Evolutionary conservation across 1,139 yeast species (phyloP).

Genomic region (Nakaseomyces bracarensis): DNA sequence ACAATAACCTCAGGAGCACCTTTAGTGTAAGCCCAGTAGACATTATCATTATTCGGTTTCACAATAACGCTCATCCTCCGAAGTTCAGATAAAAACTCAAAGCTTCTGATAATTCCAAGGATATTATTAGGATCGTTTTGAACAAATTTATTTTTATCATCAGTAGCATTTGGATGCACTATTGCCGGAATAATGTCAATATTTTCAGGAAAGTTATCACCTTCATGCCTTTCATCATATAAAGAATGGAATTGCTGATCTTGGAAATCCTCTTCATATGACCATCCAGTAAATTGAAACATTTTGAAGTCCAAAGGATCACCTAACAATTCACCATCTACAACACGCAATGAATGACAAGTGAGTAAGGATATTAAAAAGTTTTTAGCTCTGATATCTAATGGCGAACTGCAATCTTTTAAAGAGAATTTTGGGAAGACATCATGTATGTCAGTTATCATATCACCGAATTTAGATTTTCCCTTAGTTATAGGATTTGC

Average conservation of each 20-base stretch:
- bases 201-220: constrained; percentile 36
- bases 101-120: constrained; percentile 57
- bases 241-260: constrained; percentile 32
- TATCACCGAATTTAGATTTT: constrained; percentile 44
- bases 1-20: constrained; percentile 98
- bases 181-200: constrained; percentile 40
- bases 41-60: constrained; percentile 34
- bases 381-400: constrained; percentile 24
- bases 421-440: constrained; percentile 28
- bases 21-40: constrained; percentile 56
- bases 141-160: constrained; percentile 23
- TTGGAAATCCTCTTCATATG: constrained; percentile 54
- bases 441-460: constrained; percentile 35
- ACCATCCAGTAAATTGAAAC: constrained; percentile 84
- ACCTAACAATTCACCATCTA: constrained; percentile 76
- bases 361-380: constrained; percentile 54
- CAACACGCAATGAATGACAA: constrained; percentile 77
- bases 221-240: constrained; percentile 33
- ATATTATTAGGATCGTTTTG: constrained; percentile 35
- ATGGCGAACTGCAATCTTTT: constrained; percentile 26
- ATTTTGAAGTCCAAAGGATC: constrained; percentile 90
- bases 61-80: constrained; percentile 88
- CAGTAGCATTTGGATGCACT: constrained; percentile 37
- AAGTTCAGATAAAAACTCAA: constrained; percentile 74
- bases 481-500: constrained; percentile 41